Base-by-base conservation (phyloP, 2,329 filamentous ascomycete genomes). In the Beauveria brongniartii region DNA sequence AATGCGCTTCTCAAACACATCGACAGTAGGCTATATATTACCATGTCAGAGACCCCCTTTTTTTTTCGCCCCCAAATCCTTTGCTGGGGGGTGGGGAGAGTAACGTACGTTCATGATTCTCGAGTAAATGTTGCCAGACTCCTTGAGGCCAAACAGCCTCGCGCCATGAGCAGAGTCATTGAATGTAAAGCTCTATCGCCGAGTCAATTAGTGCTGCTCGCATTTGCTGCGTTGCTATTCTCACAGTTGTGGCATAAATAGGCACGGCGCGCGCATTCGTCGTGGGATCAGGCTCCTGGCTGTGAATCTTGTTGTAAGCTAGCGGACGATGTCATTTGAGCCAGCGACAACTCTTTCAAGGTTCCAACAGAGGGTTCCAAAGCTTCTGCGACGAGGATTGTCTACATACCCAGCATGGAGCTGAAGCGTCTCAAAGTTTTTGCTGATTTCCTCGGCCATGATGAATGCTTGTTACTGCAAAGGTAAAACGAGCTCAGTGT, bases 61-160 rank as follows among this genome's bases (percentile, higher is more conserved):
- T 56, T 51, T 50, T 22, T 51, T 34, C 46, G 24, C 26, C 3
- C 24, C 24, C 4, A 3, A 24, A 24, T 24, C 24, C 24, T 24
- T 14, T 7, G 7, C 24, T 18, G 5, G 40, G 16, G 43, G 18
- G 16, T 3, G 1, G 10, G 47, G 16, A 7, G 28, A 24, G 28
- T 18, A 16, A 75, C 84, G 71, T 70, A 91, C 90, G 76, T 97
- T 97, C 89, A 90, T 91, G 69, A 99, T 92, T 65, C 94, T 91
- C 74, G 88, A 94, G 82, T 99, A 99, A 74, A 97, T 96, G 78
- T 97, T 97, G 76, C 92, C 94, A 69, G 91, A 89, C 77, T 97
- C 92, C 79, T 97, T 95, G 75, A 99, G 90, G 72, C 91, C 90
- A 72, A 99, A 99, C 47, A 99, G 87, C 73, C 92, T 87, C 61